phyloP scores from a whole-genome alignment of 129 eudicot species.

The Lonicera japonica region DNA sequence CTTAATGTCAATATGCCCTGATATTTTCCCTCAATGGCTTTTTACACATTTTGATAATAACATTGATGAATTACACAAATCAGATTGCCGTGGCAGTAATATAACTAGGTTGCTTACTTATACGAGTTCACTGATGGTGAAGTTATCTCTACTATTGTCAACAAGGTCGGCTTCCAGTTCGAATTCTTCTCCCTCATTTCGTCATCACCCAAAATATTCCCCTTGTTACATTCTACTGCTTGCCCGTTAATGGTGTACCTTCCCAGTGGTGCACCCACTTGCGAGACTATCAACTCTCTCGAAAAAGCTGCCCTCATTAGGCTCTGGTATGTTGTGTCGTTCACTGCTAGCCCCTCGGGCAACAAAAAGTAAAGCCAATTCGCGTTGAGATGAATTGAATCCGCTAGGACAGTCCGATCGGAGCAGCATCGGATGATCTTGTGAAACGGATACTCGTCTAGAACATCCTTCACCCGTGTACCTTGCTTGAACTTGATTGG shows the following conservation, averaged over 20 bases:
- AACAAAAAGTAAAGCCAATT: constrained; percentile 10
- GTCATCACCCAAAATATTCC: not conserved
- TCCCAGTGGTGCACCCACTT: too few species aligned
- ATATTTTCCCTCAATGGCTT: too few species aligned
- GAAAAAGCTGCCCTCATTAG: constrained; percentile 2
- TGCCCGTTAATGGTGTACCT: too few species aligned
- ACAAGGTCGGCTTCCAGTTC: constrained; percentile 8
- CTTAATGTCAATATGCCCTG: too few species aligned
- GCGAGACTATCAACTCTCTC: not conserved
- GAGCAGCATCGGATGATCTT: constrained; percentile 15
- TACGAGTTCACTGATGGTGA: not conserved
- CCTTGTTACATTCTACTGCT: too few species aligned
- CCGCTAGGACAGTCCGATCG: constrained; percentile 1
- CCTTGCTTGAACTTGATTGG: constrained; percentile 2
- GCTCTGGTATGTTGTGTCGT: constrained; percentile 6
- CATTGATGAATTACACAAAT: too few species aligned
- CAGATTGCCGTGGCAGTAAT: too few species aligned
- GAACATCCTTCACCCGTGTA: not conserved
- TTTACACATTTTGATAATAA: too few species aligned
- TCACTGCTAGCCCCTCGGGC: constrained; percentile 10
- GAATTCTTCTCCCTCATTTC: not conserved
- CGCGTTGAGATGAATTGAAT: not conserved
- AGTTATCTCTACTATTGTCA: not conserved
- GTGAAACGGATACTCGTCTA: constrained; percentile 13
- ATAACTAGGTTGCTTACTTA: too few species aligned